These are phyloP conservation scores for Colletotrichum tofieldiae DNA, from an alignment of 2,329 filamentous ascomycete species.

Conservation along the genomic window DNA sequence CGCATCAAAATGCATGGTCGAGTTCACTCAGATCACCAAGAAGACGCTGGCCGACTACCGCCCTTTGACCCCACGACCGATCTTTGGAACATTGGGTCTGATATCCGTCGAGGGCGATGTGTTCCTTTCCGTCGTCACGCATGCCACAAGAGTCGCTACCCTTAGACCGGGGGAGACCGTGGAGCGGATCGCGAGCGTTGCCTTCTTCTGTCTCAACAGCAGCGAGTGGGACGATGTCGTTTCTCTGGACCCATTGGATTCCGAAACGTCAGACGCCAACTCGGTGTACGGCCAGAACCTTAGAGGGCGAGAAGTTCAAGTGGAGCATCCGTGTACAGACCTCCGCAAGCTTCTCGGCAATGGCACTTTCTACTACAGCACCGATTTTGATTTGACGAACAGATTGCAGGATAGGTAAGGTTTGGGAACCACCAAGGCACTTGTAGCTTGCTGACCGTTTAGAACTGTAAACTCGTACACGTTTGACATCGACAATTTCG, in stretches of 20 bases:
- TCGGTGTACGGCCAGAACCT: conserved; percentile 67
- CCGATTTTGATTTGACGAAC: conserved; percentile 97
- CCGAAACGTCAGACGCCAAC: conserved; percentile 63
- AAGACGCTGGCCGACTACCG: conserved; percentile 84
- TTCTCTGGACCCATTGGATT: conserved; percentile 67
- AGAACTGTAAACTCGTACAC: conserved; percentile 82
- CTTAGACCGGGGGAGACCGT: conserved; percentile 91
- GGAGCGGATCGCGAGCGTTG: conserved; percentile 87
- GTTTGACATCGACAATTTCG: conserved; percentile 93
- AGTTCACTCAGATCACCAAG: conserved; percentile 79
- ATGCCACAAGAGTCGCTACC: conserved; percentile 83
- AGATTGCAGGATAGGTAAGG: conserved; percentile 86
- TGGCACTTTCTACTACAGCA: conserved; percentile 97
- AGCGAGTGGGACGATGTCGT: conserved; percentile 87
- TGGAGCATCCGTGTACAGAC: conserved; percentile 92
- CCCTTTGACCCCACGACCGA: conserved; percentile 79
- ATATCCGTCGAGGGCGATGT: conserved; percentile 89
- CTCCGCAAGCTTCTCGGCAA: conserved; percentile 93
- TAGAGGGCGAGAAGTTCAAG: conserved; percentile 77
- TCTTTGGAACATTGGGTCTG: conserved; percentile 89
- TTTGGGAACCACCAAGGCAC: conserved; percentile 19
- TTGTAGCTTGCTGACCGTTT: conserved; percentile 43
- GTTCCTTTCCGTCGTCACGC: conserved; percentile 91
- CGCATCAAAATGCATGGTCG: conserved; percentile 84
- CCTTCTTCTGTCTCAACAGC: conserved; percentile 94